Evolutionary conservation across 768 basidiomycete genomes (phyloP), one percentile per base, ranked within the genome.

Genomic region (Amanita rimosa): DNA sequence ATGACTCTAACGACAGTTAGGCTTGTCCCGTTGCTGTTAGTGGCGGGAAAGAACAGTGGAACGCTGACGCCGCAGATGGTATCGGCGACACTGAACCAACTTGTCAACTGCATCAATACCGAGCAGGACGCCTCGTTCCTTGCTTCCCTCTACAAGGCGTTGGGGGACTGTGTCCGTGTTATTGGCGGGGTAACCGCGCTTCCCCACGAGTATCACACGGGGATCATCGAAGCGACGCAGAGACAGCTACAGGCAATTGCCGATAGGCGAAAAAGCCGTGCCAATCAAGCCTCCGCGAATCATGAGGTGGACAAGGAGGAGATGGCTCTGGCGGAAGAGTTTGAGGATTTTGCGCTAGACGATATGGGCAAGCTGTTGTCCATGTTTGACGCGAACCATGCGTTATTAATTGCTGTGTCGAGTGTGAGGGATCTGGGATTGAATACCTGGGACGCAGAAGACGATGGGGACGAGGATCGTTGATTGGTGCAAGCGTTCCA

Each of bases 301-400:
- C 55, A 52, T 24, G 67, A 65, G 49, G 64, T 53, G 47, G 83
- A 87, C 44, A 66, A 67, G 50, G 84, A 88, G 53, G 85, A 89
- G 53, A 63, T 85, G 54, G 75, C 75, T 60, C 60, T 88, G 46
- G 58, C 85, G 34, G 85, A 90, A 62, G 86, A 91, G 69, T 81
- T 88, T 65, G 87, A 88, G 60, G 85, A 85, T 49, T 87, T 83
- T 57, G 83, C 79, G 55, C 60, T 88, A 54, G 85, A 88, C 60
- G 87, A 88, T 60, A 86, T 89, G 79, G 73, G 65, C 39, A 82
- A 77, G 70, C 69, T 83, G 64, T 57, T 87, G 46, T 53, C 56
- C 37, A 53, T 67, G 52, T 66, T 89, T 48, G 81, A 86, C 54
- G 53, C 62, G 21, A 72, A 72, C 40, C 81, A 87, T 62, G 69